Percentiles rank a stretch among this genome's conserved stretches.
Conservation (phyloP, 441 rosid species). For the Metrosideros polymorpha region DNA sequence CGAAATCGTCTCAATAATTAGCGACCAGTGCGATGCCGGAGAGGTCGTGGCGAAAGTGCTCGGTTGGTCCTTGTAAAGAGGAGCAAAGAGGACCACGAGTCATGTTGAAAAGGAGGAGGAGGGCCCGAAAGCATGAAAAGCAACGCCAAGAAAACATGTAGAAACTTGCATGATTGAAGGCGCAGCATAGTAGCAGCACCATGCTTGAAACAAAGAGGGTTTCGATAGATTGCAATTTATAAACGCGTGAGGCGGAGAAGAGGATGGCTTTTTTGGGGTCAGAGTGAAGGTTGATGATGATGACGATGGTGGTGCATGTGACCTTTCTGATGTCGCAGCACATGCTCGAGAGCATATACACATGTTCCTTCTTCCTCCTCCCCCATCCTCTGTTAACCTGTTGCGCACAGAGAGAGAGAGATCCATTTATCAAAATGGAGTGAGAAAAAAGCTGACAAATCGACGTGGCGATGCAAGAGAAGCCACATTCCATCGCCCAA, state of each 20-base stretch:
- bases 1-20: not conserved
- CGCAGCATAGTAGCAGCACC: not conserved
- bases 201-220: not conserved
- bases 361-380: conserved; percentile 17
- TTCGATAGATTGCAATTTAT: not conserved
- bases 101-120: not conserved
- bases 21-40: not conserved
- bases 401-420: not conserved
- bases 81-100: conserved; percentile 17
- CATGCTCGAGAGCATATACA: conserved; percentile 34
- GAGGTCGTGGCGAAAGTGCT: not conserved
- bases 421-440: conserved; percentile 12
- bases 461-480: not conserved
- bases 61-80: not conserved
- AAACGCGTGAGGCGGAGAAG: not conserved
- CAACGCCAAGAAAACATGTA: not conserved
- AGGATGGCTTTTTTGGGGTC: not conserved
- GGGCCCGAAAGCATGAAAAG: not conserved
- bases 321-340: conserved; percentile 27
- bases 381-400: not conserved
- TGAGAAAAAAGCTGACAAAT: conserved; percentile 21
- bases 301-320: conserved; percentile 29
- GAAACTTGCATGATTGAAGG: conserved; percentile 11
- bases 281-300: not conserved
- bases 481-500: not conserved